Conservation (phyloP, 163 green algal species). For the Scenedesmus sp. region DNA sequence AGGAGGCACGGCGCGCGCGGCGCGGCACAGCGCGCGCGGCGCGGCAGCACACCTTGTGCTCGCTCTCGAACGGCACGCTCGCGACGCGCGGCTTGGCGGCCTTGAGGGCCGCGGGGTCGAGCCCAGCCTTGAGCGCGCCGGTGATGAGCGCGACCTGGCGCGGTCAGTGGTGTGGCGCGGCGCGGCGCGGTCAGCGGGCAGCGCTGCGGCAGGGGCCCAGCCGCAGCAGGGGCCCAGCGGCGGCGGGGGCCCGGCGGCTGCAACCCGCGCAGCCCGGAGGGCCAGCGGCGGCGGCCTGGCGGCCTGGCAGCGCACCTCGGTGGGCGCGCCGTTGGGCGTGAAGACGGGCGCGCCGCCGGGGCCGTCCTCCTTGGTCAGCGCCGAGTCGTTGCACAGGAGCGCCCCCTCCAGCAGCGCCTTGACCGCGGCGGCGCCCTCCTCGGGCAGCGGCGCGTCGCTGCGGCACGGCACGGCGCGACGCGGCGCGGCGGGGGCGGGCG, state of each 20-base stretch:
- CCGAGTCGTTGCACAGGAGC: conserved; percentile 53
- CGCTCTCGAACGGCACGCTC: conserved; percentile 51
- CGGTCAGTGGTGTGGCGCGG: too few species aligned
- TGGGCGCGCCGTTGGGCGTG: conserved; percentile 46
- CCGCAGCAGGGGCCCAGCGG: too few species aligned
- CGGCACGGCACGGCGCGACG: too few species aligned
- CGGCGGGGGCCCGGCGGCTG: too few species aligned
- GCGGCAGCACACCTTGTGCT: conserved; percentile 53
- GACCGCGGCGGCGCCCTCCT: conserved; percentile 2
- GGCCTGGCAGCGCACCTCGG: too few species aligned
- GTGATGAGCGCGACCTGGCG: conserved; percentile 41
- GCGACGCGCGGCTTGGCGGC: conserved; percentile 27
- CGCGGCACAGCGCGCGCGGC: too few species aligned
- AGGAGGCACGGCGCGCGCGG: too few species aligned
- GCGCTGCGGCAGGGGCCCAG: too few species aligned
- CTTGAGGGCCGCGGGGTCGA: conserved; percentile 3
- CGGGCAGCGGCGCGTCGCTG: conserved; percentile 1
- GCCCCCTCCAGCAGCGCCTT: conserved; percentile 41
- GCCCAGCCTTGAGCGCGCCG: conserved; percentile 19
- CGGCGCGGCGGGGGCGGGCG: too few species aligned
- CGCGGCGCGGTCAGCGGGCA: too few species aligned
- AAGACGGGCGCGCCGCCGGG: not conserved
- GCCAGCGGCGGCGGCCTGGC: too few species aligned
- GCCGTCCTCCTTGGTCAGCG: conserved; percentile 17
- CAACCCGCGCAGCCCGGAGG: too few species aligned